Base-by-base conservation (phyloP, 345 rosid species). In the Erucastrum elatum region DNA sequence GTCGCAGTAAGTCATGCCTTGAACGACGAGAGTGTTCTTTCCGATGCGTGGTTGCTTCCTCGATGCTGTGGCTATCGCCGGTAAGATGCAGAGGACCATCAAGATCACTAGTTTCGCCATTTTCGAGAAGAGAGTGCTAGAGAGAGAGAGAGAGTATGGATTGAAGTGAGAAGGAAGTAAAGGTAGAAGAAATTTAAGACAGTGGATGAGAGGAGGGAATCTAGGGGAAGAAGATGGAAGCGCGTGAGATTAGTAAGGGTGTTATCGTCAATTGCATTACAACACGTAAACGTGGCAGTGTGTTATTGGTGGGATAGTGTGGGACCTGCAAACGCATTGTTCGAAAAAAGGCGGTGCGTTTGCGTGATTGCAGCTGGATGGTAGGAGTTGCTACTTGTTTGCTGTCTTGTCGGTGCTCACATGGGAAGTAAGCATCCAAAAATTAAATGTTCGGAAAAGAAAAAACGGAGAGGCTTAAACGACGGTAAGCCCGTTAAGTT, bases 1-100 rank as follows among this genome's bases (percentile, higher is more conserved):
- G 77, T 93, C 99, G 74, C 98, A 95, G 91, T 76, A 90, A n/a
- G 94, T 93, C 56, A 31, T 41, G 2, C 98, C 99, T 64, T 72
- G 56, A 9, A 93, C 90, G 7, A 70, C 30, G 71, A 85, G 75
- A 0, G 94, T 96, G 17, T 71, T 72, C 66, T 75, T 79, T 0
- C 79, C 73, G 3, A 75, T 70, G 6, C 1, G 6, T 67, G 82
- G 69, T 5, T 79, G 68, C 5, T 79, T 84, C 33, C 90, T 86
- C 3, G 80, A 82, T 2, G 93, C 94, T 39, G 65, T 30, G 27
- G 83, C 87, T 3, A 94, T 81, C 58, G 86, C 89, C 10, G 96
- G 92, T 0, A 90, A 85, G 27, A 88, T 78, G 62, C 85, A 89
- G 15, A 94, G 90, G 35, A 89, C 86, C 72, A 91, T 17, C 44